Base-by-base conservation (phyloP, 140 eudicot species). In the Oenanthe javanica region DNA sequence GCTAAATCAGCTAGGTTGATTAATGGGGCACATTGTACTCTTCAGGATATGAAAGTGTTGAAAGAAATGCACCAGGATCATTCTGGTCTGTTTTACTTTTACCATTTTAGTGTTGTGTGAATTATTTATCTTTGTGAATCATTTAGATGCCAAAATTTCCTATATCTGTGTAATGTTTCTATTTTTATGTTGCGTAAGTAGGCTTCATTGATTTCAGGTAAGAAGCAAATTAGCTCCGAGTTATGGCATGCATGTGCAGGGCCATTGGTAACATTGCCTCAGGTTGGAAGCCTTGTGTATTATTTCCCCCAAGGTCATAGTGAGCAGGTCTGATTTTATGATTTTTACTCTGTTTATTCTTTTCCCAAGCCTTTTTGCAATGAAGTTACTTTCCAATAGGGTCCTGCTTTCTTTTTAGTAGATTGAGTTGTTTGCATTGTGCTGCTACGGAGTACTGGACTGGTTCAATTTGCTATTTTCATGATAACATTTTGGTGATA, bases 231-330 rank as follows among this genome's bases (percentile, higher is more conserved):
- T 66, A 88, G 88, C 85, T 94, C 98, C 1, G 96, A 92, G 94
- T 88, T 94, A 67, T 94, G 98, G 98, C 98, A 94, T 85, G 96
- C 98, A 45, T 94, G 98, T 82, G 98, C 98, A 79, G 98, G 98
- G 23, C 98, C 98, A 50, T 86, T 94, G 85, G 97, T 92, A 23
- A 85, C 87, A 46, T 89, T 94, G 82, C 98, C 98, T 85, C 96
- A 87, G 82, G 92, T 92, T 38, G 98, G 98, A 84, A 94, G 94
- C 85, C 96, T 92, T 71, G 96, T 94, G 50, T 92, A 90, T 86
- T 94, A 94, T 85, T 92, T 92, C 77, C 98, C 99, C 25, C 99
- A 95, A 84, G 99, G 99, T 9, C 97, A 95, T 52, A 90, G 97
- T 77, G 99, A 95, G 78, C 98, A 94, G 98, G 98, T 95, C 81